Base-by-base conservation (phyloP, 202 grass and related monocot species). In the Alloteropsis angusta region DNA sequence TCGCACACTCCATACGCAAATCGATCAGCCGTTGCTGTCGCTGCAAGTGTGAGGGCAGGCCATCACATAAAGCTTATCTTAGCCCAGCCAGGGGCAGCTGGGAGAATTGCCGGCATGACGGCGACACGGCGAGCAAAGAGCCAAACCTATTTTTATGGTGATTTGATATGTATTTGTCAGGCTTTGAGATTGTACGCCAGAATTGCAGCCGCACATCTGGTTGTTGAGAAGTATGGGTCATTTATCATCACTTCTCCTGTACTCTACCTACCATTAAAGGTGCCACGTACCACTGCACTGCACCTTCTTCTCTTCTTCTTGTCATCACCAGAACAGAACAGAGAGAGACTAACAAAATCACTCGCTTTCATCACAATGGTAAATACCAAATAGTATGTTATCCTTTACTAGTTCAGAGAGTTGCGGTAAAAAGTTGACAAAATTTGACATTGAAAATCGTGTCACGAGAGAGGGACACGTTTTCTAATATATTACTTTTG, bases 21-120 rank as follows among this genome's bases (percentile, higher is more conserved):
- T 74, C 35, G 55, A 45, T 19, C 64, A 30, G 35, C 34, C 28
- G 26, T 78, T 73, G 23, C 30, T 69, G 62, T 76, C 71, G 11
- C 32, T 59, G 53, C 6, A 14, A 23, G 54, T 57, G 80, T 8
- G 17, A 37, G 32, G 60, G 34, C 60, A 64, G 17, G 60, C 60
- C n/a, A 66, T 44, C 19, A 23, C 37, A 83, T 55, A 55, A 76
- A 88, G 55, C 7, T 56, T n/a, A 60, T 47, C 45, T 61, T 57
- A 48, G 56, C 47, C 13, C 11, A 4, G 32, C 44, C 70, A 34
- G 74, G 10, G 25, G 19, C 22, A 87, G 72, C 60, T 78, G 72
- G 72, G 87, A 67, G 49, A 88, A 85, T 35, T 61, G 55, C 64
- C 82, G 55, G 65, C 78, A 88, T 53, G 78, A 77, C 9, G 6